Evolutionary conservation across 1,284 basidiomycete species (phyloP), one percentile per base, ranked within the genome.

Genomic region (Earliella scabrosa): DNA sequence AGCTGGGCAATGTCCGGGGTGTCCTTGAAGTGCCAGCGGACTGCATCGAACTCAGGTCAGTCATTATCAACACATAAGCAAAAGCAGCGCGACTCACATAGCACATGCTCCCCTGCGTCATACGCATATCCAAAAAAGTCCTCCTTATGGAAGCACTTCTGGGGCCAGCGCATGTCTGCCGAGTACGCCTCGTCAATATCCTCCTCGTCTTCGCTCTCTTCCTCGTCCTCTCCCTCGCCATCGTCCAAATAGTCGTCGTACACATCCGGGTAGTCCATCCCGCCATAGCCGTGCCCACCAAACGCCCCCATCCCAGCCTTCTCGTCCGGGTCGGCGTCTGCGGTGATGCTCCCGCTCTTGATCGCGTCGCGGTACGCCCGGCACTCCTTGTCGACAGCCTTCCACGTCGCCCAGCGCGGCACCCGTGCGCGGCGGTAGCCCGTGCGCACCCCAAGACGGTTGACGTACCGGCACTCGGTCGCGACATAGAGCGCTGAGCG

Each of bases 51-150:
- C 16, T 11, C 2, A 26, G n/a, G n/a, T 45, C 31, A 38, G 34
- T 26, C 14, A 29, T 36, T 35, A 44, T 44, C 3, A 21, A 8
- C 1, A 20, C 23, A 39, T n/a, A 26, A 2, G 31, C 13, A n/a
- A 29, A 14, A 10, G 26, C 8, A 34, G 27, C 20, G 5, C 10
- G 6, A 48, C 53, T 58, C 46, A 75, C 74, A 70, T 32, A 77
- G 55, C 29, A 65, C 52, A 50, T 73, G 67, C 40, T 68, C 53
- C 3, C 72, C 73, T 2, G 73, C 67, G 52, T 76, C 74, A 47
- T 73, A 74, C 29, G 67, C 59, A 49, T 73, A 65, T 10, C 72
- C 75, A 49, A 70, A 75, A 54, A 70, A 72, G 53, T 69, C 66
- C 54, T 77, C 75, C 21, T 54, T 54, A 45, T 75, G 70, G 48